A percentile compares a stretch with the other conserved stretches of the same genome.
Conservation (phyloP, 1,284 basidiomycete species). For the Fomitopsis betulina region DNA sequence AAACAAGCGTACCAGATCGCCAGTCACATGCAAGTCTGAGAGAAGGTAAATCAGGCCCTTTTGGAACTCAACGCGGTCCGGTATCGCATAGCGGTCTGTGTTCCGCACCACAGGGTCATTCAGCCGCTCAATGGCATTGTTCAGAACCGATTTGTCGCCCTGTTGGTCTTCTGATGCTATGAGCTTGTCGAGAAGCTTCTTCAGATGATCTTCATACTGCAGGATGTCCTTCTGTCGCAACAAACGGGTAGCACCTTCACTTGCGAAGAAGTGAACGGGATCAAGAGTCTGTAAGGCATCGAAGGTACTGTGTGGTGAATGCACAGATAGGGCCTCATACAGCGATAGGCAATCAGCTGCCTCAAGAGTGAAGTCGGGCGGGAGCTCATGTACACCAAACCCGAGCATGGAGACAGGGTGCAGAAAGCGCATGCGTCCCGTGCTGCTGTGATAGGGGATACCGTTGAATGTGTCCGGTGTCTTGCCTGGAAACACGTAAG, state of each 20-base stretch:
- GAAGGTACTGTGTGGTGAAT: slow-evolving; percentile 14
- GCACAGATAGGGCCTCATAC: slow-evolving; percentile 37
- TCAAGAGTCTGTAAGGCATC: slow-evolving; percentile 33
- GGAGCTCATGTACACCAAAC: slow-evolving; percentile 42
- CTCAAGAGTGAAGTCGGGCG: slow-evolving; percentile 59
- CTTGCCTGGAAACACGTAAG: slow-evolving; percentile 38
- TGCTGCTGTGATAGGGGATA: slow-evolving; percentile 32
- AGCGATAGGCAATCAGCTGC: slow-evolving; percentile 49
- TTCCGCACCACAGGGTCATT: slow-evolving; percentile 32
- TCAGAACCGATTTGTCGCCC: slow-evolving; percentile 31
- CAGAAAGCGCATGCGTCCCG: slow-evolving; percentile 42
- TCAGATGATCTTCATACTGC: slow-evolving; percentile 50
- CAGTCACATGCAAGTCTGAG: slow-evolving; percentile 46
- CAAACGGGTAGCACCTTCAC: slow-evolving; percentile 21
- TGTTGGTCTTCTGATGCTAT: slow-evolving; percentile 34
- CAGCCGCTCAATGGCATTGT: slow-evolving; percentile 37
- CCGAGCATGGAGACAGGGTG: slow-evolving; percentile 57
- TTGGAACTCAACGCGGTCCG: slow-evolving; percentile 27
- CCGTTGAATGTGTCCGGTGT: slow-evolving; percentile 31
- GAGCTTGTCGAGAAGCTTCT: slow-evolving; percentile 37
- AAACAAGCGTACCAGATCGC: slow-evolving; percentile 43
- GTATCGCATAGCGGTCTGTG: slow-evolving; percentile 28
- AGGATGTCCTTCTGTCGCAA: slow-evolving; percentile 57
- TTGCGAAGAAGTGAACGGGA: slow-evolving; percentile 43
- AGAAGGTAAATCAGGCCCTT: slow-evolving; percentile 46